phyloP scores from a whole-genome alignment of 148 eudicot species.

The Vaccinium myrtillus region DNA sequence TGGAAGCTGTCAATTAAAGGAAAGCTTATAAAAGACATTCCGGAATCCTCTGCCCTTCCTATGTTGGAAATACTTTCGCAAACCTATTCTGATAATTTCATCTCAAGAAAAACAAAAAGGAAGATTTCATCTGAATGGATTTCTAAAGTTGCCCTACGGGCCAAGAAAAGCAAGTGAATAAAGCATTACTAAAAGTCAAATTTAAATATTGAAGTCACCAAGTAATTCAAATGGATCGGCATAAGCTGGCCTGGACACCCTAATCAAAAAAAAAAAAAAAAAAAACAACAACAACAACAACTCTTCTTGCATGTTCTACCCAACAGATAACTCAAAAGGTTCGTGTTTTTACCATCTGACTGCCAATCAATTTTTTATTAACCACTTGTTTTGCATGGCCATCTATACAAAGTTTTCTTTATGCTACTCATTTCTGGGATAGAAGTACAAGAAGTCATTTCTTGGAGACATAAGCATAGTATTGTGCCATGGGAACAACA shows the following conservation, averaged over 20 bases:
- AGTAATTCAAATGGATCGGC: too few species aligned
- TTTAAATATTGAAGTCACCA: not conserved
- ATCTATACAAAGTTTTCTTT: slow-evolving; percentile 45
- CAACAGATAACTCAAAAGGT: slow-evolving; percentile 13
- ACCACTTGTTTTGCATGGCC: slow-evolving; percentile 22
- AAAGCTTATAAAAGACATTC: too few species aligned
- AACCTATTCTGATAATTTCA: too few species aligned
- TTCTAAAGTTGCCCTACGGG: not conserved
- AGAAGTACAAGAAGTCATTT: slow-evolving; percentile 38
- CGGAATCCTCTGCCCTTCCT: too few species aligned
- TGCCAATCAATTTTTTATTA: slow-evolving; percentile 24
- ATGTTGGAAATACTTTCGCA: too few species aligned
- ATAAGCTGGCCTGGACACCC: too few species aligned
- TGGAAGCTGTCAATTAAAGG: too few species aligned
- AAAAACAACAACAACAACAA: too few species aligned
- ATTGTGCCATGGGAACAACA: slow-evolving; percentile 99
- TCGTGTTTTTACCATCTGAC: not conserved
- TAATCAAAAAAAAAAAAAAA: too few species aligned
- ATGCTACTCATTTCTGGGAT: slow-evolving; percentile 2
- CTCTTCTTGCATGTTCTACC: not conserved
- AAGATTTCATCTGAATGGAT: not conserved
- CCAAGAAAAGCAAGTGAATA: not conserved
- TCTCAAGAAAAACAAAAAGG: too few species aligned
- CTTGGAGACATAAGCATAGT: slow-evolving; percentile 92
- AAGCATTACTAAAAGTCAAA: not conserved